Evolutionary conservation across 2,329 filamentous ascomycete genomes (phyloP), one percentile per base, ranked within the genome.

Genomic region (Nothophoma quercina): DNA sequence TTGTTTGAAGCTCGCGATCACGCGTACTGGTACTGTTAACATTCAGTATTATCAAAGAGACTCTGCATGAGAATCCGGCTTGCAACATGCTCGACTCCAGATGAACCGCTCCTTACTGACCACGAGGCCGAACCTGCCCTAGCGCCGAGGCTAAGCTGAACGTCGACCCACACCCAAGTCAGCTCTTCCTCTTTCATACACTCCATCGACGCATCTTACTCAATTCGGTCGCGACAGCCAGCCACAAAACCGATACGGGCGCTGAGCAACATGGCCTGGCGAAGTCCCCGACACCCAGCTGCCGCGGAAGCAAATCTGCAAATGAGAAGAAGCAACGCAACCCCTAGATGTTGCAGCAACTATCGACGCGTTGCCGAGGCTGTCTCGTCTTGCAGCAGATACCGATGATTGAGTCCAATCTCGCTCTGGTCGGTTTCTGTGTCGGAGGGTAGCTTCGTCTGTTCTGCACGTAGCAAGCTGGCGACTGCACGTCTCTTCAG

Each of bases 181-280:
- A 34, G 28, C 29, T 15, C 41, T 44, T 45, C 42, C 42, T 36
- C 30, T 28, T 45, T 18, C 32, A 45, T 19, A 6, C 40, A 50
- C 23, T 28, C 25, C 35, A 26, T 28, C 38, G n/a, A 44, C 7
- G 7, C 36, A 28, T 32, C 23, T 18, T 22, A 18, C 21, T 8
- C 6, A 35, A 33, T 42, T 38, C 1, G 34, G 42, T 36, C 6
- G 30, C 15, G 49, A 43, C 50, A 53, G 50, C 50, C 36, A 53
- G 50, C 50, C 50, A 53, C 50, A 29, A 42, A 34, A 22, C 30
- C 4, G 18, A 41, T 29, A 42, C 23, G 46, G 43, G 43, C 23
- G 41, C 33, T 38, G 43, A 30, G 19, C 9, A 8, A 42, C 30
- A 35, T 46, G 39, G 23, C 28, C 47, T 36, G 48, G 53, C 26